Evolutionary conservation across 345 rosid genomes (phyloP), one percentile per base, ranked within the genome.

Genomic region (Hirschfeldia incana): DNA sequence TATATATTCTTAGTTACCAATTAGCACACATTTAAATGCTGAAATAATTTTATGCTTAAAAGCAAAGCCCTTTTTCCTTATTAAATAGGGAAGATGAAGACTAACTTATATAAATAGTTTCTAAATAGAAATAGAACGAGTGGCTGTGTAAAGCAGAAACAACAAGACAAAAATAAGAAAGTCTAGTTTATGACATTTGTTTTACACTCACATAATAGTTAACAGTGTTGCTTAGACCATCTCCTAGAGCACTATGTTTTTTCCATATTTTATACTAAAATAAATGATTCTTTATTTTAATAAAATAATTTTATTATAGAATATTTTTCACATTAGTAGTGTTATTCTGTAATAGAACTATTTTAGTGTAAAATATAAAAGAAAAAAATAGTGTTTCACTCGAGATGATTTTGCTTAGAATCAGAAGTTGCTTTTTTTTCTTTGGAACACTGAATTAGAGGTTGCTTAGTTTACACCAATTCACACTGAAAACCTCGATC

Each of bases 1-100:
- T 29, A 29, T 61, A 61, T 61, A 30, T 62, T 62, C 17, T 62
- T 62, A 30, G 66, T 62, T 62, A 62, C 21, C 66, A 62, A 62
- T 62, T 1, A 62, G 30, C 66, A 62, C 9, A 29, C 37, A 8
- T 29, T 5, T 62, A 62, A 2, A 62, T 62, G 37, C 66, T 62
- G 9, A 13, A 30, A 29, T 62, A 62, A 30, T 12, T 62, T 2
- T 63, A 32, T 63, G 7, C 67, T 63, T 63, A 32, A 32, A 32
- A 62, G 66, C 66, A 13, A 62, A 62, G 4, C 66, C 34, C 21
- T 61, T 28, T 28, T 12, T 28, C 28, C 61, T 46, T 49, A 49
- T 49, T 49, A 49, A 49, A 49, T 49, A n/a, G 16, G 57, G 57
- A 15, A 49, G 57, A 49, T 4, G 57, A 49, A 8, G 57, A 49